Percentiles rank a stretch among this genome's conserved stretches.
phyloP scores from a whole-genome alignment of 805 yeast genomes.

The Saturnispora sanitii region DNA sequence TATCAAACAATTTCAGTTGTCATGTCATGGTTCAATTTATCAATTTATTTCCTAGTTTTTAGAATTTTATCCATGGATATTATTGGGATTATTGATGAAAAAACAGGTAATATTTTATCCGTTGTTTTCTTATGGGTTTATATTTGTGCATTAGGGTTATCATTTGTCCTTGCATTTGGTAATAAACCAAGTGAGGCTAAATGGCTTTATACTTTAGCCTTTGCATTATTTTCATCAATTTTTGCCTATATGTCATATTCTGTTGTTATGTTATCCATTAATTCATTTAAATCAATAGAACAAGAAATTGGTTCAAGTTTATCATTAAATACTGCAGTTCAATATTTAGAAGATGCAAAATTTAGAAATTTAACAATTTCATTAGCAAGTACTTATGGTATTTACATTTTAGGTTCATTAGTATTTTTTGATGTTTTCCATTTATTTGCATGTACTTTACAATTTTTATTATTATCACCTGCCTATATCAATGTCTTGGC shows the following conservation, averaged over 20 bases:
- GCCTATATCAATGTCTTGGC: conserved; percentile 82
- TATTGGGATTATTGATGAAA: conserved; percentile 38
- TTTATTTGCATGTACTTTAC: conserved; percentile 74
- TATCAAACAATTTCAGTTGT: conserved; percentile 67
- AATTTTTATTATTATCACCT: conserved; percentile 75
- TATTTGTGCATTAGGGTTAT: conserved; percentile 61
- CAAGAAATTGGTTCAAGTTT: conserved; percentile 24
- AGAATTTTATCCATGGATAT: conserved; percentile 73
- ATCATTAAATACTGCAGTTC: conserved; percentile 25
- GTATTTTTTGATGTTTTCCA: conserved; percentile 85
- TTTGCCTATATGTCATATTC: conserved; percentile 75
- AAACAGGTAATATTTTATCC: conserved; percentile 66
- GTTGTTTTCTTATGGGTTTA: conserved; percentile 82
- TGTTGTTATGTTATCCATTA: conserved; percentile 58
- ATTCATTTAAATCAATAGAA: conserved; percentile 48
- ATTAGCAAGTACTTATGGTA: conserved; percentile 67
- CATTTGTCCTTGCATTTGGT: conserved; percentile 86
- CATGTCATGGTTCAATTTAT: conserved; percentile 84
- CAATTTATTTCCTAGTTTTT: conserved; percentile 82
- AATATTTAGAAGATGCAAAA: conserved; percentile 51
- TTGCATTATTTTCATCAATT: conserved; percentile 65
- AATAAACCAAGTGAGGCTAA: conserved; percentile 88
- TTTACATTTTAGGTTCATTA: conserved; percentile 68
- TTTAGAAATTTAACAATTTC: conserved; percentile 82
- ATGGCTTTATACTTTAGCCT: conserved; percentile 58